These are phyloP conservation scores for Phytophthora podocarpi DNA, from an alignment of 352 stramenopile genomes.

Conservation along the genomic window DNA sequence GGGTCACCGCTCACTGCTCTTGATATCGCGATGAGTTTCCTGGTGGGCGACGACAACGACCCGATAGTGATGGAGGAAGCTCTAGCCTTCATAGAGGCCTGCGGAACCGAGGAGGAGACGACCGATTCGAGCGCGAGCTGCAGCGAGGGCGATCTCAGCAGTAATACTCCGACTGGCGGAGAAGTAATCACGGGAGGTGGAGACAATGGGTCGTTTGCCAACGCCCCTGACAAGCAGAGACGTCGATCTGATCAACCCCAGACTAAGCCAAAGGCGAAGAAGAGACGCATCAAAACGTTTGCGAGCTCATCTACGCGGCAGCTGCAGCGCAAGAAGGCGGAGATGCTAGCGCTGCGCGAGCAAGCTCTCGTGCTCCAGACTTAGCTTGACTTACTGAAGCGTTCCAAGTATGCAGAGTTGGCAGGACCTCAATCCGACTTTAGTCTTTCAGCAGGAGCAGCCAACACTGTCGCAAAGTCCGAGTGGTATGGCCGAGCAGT, in stretches of 20 bases:
- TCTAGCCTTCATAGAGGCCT: conserved; percentile 26
- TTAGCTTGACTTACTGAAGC: conserved; percentile 10
- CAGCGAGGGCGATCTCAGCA: background rate
- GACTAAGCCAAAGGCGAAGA: conserved; percentile 5
- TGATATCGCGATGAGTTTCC: conserved; percentile 17
- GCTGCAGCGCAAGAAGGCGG: conserved; percentile 22
- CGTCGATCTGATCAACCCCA: background rate
- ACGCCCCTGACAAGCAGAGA: background rate
- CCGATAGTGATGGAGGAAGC: conserved; percentile 12
- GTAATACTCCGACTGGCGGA: background rate
- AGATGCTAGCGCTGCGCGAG: conserved; percentile 6
- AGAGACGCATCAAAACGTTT: conserved; percentile 21
- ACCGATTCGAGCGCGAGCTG: background rate
- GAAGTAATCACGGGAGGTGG: background rate
- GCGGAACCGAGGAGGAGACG: background rate
- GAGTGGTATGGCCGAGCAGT: conserved; percentile 12
- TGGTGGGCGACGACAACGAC: conserved; percentile 13
- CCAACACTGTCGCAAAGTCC: background rate
- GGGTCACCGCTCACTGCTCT: too few relatives aligned
- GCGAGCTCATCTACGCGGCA: conserved; percentile 27
- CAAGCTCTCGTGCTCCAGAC: conserved; percentile 13
- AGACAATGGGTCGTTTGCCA: too few relatives aligned
- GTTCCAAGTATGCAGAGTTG: conserved; percentile 1
- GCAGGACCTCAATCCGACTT: background rate
- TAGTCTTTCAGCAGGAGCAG: background rate